Base-by-base conservation (phyloP, 1,139 yeast genomes). In the Saccharomyces hybrid region DNA sequence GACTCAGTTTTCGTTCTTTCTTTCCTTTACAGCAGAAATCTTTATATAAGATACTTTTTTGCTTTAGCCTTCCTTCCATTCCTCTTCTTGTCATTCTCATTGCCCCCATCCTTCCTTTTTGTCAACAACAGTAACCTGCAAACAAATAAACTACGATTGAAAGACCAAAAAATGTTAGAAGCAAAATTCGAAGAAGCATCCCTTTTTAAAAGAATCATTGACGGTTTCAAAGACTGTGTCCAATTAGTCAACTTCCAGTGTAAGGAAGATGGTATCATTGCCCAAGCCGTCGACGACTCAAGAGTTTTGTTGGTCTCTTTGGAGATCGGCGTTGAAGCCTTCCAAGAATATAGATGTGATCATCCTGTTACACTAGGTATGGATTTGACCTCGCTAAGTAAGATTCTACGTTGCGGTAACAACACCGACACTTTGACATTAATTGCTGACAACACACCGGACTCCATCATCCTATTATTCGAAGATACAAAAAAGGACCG, bases 231-330 rank as follows among this genome's bases (percentile, higher is more conserved):
- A 71, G 98, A 93, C 69, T 84, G 95, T 70, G 97, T 93, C 60
- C 88, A 88, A 69, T 80, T 90, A 66, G 93, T 97, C 77, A 93
- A 93, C 79, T 89, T 93, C 78, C 95, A 91, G 75, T 93, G 98
- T 75, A 83, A 96, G 23, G 96, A 88, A 72, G 83, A 85, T 61
- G 99, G 99, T 60, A 86, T 93, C 66, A 87, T 96, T 19, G 95
- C 95, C 26, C 98, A 93, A 76, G 98, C 99, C 23, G 95, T 93
- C 65, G 99, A 93, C 74, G 96, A 90, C 69, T 90, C 99, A 38
- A 89, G 97, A 78, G 97, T 93, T 58, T 82, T 93, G 62, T 79
- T 93, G 63, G 97, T 93, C 48, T 87, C 97, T 13, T 78, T 93
- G 64, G 81, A 88, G 66, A 86, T 93, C 63, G 96, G 95, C 55